phyloP scores from a whole-genome alignment of 2,329 filamentous ascomycete species.

The Calonectria multiphialidica region DNA sequence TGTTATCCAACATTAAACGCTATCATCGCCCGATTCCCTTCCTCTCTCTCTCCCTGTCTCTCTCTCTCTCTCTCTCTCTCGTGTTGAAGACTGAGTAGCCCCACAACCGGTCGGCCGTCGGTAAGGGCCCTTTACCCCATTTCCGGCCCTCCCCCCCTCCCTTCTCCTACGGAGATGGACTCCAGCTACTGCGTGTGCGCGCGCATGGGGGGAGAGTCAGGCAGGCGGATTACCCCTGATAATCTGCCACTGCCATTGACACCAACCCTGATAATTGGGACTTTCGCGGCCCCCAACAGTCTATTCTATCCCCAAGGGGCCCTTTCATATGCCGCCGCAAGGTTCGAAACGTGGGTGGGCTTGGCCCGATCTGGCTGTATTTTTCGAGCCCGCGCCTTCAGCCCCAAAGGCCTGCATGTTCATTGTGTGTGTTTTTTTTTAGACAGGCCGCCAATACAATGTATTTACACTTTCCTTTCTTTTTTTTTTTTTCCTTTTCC shows the following conservation, averaged over 20 bases:
- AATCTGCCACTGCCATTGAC: neutral
- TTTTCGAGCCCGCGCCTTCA: conserved; percentile 32
- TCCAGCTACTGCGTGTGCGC: too few species aligned
- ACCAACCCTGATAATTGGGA: conserved; percentile 1
- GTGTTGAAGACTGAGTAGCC: too few species aligned
- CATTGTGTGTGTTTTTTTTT: too few species aligned
- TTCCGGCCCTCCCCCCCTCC: too few species aligned
- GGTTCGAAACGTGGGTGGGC: neutral
- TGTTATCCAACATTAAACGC: neutral
- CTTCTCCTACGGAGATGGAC: too few species aligned
- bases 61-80: too few species aligned
- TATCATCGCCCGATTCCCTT: neutral
- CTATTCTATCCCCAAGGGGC: too few species aligned
- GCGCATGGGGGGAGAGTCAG: too few species aligned
- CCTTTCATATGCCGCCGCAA: neutral
- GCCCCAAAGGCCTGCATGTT: conserved; percentile 12
- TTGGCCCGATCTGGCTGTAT: conserved; percentile 37
- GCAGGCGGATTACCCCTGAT: neutral
- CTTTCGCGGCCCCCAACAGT: conserved; percentile 20
- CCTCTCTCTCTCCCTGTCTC: too few species aligned
- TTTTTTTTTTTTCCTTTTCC: conserved; percentile 13
- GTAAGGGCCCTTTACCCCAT: too few species aligned
- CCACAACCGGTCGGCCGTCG: too few species aligned
- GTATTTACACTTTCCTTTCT: conserved; percentile 14
- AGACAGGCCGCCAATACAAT: neutral